Percentiles rank a stretch among this genome's conserved stretches.
Evolutionary conservation across 371 early-diverging fungal species (phyloP).

Genomic region (Mortierella sp.): DNA sequence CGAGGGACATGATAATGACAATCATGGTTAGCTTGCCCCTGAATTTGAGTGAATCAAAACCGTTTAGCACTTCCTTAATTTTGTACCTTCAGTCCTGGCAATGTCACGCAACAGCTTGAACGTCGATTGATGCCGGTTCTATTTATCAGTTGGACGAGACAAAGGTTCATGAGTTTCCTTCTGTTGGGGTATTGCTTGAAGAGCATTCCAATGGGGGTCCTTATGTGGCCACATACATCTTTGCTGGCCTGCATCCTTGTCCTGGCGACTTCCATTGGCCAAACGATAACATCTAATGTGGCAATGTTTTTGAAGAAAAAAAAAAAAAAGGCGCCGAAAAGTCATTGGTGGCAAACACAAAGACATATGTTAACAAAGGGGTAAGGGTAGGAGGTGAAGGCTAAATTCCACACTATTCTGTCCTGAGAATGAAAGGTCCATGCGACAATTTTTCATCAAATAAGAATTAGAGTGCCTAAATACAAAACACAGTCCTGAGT

Average conservation of each 20-base stretch:
- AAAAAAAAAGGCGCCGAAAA: background rate
- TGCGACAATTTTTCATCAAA: background rate
- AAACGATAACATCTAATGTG: slow-evolving; percentile 38
- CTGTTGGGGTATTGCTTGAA: background rate
- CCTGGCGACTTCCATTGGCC: slow-evolving; percentile 56
- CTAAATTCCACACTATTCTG: background rate
- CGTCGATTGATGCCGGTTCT: slow-evolving; percentile 50
- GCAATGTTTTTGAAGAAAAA: background rate
- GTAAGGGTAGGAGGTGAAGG: background rate
- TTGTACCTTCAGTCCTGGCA: slow-evolving; percentile 53
- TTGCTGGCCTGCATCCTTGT: slow-evolving; percentile 56
- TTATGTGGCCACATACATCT: slow-evolving; percentile 25
- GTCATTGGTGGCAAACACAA: background rate
- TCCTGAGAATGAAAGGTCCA: background rate
- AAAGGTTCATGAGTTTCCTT: background rate
- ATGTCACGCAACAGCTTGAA: slow-evolving; percentile 51
- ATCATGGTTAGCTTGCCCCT: background rate
- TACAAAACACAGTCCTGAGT: background rate
- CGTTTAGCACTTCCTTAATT: background rate
- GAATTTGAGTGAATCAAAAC: too few species aligned
- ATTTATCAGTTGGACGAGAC: background rate
- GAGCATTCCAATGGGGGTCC: background rate
- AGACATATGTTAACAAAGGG: background rate
- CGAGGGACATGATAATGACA: background rate
- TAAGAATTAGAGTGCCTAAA: background rate